These are phyloP conservation scores for Ceratocystis destructans DNA, from an alignment of 2,329 filamentous ascomycete species.

Conservation along the genomic window DNA sequence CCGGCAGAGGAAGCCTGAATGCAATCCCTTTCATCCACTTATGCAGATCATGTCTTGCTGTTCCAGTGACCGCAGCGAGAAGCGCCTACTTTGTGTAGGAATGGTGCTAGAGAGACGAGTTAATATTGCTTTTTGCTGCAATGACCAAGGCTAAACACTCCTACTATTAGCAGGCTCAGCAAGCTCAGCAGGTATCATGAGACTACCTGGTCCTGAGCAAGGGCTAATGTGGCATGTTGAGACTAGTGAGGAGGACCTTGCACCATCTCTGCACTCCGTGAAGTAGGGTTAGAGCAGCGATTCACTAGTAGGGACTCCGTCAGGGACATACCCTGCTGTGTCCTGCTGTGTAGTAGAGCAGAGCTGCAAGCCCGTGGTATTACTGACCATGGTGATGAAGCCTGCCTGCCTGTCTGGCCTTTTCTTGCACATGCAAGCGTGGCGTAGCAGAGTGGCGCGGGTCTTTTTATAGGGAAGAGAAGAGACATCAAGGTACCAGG, in stretches of 20 bases:
- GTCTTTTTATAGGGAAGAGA: conserved; percentile 3
- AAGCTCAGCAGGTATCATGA: neutral
- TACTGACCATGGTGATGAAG: too few species aligned
- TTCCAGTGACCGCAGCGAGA: neutral
- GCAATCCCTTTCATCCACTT: neutral
- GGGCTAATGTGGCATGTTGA: neutral
- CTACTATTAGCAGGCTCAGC: neutral
- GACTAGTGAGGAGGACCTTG: conserved; percentile 1
- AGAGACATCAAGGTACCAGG: neutral
- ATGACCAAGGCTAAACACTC: neutral
- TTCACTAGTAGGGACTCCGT: neutral
- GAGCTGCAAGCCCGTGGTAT: neutral
- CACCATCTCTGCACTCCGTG: neutral
- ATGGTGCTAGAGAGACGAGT: neutral
- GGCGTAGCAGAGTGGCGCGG: neutral
- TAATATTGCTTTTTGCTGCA: neutral
- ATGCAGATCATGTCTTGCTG: neutral
- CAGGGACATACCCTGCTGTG: neutral
- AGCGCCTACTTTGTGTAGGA: neutral
- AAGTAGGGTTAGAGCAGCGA: neutral
- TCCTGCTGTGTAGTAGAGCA: neutral
- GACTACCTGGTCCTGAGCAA: neutral
- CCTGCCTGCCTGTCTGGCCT: too few species aligned
- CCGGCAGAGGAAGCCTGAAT: conserved; percentile 4
- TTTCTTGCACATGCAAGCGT: too few species aligned